These are phyloP conservation scores for Gaultheria prostrata DNA, from an alignment of 148 eudicot species.

Conservation along the genomic window DNA sequence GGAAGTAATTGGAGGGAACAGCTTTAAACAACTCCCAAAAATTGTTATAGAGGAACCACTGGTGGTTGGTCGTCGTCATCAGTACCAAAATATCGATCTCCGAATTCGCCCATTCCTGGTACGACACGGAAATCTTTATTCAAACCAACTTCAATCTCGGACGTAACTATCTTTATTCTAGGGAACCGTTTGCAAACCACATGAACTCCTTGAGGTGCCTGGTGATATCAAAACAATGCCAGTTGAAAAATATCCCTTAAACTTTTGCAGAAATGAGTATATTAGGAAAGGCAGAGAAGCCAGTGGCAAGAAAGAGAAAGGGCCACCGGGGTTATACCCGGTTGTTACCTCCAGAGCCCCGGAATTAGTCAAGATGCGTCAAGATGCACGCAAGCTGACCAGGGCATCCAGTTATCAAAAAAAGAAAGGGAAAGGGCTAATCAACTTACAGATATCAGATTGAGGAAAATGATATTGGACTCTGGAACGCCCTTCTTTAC, in stretches of 20 bases:
- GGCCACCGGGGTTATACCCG: no score
- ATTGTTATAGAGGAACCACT: slow-evolving; percentile 16
- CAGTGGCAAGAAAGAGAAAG: no score
- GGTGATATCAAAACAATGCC: slow-evolving; percentile 1
- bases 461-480: slow-evolving; percentile 87
- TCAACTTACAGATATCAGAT: slow-evolving; percentile 84
- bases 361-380: no score
- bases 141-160: slow-evolving; percentile 84
- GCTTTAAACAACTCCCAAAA: background rate
- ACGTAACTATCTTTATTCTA: slow-evolving; percentile 87
- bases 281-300: background rate
- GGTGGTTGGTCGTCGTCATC: slow-evolving; percentile 55
- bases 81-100: slow-evolving; percentile 95
- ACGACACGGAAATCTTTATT: slow-evolving; percentile 82
- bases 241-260: background rate
- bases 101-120: slow-evolving; percentile 99
- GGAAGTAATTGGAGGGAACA: background rate
- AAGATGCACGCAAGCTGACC: no score
- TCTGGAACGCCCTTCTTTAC: slow-evolving; percentile 92
- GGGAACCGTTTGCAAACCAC: slow-evolving; percentile 85
- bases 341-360: no score
- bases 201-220: slow-evolving; percentile 99
- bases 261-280: background rate
- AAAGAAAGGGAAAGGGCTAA: background rate
- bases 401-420: no score